These are phyloP conservation scores for Phyllachora maydis DNA, from an alignment of 2,329 filamentous ascomycete species.

Conservation along the genomic window DNA sequence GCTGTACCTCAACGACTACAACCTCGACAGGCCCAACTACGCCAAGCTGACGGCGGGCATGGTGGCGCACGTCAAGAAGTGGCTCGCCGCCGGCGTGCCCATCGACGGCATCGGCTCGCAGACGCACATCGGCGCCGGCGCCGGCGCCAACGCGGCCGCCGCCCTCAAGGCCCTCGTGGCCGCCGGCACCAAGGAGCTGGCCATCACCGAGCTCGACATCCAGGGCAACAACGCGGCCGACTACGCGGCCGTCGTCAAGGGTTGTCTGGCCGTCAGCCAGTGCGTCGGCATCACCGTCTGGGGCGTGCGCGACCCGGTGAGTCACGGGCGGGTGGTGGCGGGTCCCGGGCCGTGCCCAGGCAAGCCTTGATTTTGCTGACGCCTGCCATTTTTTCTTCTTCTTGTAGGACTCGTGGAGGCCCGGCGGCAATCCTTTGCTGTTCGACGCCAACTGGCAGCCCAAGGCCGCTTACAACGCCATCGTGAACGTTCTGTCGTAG, in stretches of 20 bases:
- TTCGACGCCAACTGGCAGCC: conserved; percentile 29
- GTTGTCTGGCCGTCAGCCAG: conserved; percentile 33
- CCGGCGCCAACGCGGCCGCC: conserved; percentile 19
- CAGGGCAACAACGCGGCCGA: conserved; percentile 30
- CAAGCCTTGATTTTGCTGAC: neutral
- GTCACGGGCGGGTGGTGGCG: conserved; percentile 3
- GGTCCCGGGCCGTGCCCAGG: too few relatives aligned
- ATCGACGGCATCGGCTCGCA: conserved; percentile 46
- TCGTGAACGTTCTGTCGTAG: conserved; percentile 15
- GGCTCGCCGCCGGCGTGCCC: conserved; percentile 37
- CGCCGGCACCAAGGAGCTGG: conserved; percentile 30
- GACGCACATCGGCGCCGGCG: conserved; percentile 25
- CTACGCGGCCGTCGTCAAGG: conserved; percentile 35
- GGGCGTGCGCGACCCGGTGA: conserved; percentile 23
- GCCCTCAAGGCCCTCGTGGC: conserved; percentile 31
- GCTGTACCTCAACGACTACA: conserved; percentile 61
- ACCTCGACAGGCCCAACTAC: conserved; percentile 37
- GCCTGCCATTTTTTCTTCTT: neutral
- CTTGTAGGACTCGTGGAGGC: conserved; percentile 26
- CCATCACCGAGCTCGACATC: conserved; percentile 51
- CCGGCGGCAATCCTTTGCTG: conserved; percentile 25
- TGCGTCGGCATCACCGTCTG: conserved; percentile 49
- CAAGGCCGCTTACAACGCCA: conserved; percentile 28
- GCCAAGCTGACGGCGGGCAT: conserved; percentile 34
- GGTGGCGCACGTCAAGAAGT: conserved; percentile 38